These are phyloP conservation scores for Paramyrothecium roridum DNA, from an alignment of 2,329 filamentous ascomycete species.

Conservation along the genomic window DNA sequence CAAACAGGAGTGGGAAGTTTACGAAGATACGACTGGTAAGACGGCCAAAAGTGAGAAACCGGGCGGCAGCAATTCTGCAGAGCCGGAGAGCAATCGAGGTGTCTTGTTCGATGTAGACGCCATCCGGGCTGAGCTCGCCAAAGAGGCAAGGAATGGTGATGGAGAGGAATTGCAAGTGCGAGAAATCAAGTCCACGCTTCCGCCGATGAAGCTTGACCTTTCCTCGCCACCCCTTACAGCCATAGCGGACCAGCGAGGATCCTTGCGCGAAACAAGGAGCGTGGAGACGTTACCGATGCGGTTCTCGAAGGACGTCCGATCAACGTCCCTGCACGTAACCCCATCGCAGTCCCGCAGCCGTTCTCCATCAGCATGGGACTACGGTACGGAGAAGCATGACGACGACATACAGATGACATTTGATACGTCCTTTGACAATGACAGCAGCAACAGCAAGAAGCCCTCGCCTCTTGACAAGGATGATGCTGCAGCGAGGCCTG, in stretches of 20 bases:
- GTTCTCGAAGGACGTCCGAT: conserved; percentile 17
- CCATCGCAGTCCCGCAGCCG: conserved; percentile 10
- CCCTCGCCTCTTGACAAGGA: conserved; percentile 28
- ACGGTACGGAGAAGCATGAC: conserved; percentile 29
- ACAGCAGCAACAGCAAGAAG: no score
- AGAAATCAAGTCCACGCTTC: conserved; percentile 83
- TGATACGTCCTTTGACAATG: conserved; percentile 57
- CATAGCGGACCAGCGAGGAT: conserved; percentile 11
- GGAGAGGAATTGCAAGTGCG: conserved; percentile 58
- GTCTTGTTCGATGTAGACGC: conserved; percentile 95
- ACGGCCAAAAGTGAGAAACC: conserved; percentile 22
- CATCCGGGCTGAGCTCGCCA: conserved; percentile 80
- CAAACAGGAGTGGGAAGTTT: conserved; percentile 92
- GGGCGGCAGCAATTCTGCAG: conserved; percentile 43
- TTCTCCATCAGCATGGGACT: conserved; percentile 17
- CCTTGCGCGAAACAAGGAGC: conserved; percentile 44
- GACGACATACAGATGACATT: conserved; percentile 69
- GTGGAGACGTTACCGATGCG: conserved; percentile 31
- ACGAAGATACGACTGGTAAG: conserved; percentile 64
- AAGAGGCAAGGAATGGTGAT: conserved; percentile 56
- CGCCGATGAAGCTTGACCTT: conserved; percentile 79
- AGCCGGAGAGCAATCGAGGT: conserved; percentile 50
- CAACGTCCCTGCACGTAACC: conserved; percentile 12
- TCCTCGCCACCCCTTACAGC: conserved; percentile 24
- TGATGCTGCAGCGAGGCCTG: conserved; percentile 18